Evolutionary conservation across 163 green algal genomes (phyloP).

Genomic region (Scenedesmus sp.): DNA sequence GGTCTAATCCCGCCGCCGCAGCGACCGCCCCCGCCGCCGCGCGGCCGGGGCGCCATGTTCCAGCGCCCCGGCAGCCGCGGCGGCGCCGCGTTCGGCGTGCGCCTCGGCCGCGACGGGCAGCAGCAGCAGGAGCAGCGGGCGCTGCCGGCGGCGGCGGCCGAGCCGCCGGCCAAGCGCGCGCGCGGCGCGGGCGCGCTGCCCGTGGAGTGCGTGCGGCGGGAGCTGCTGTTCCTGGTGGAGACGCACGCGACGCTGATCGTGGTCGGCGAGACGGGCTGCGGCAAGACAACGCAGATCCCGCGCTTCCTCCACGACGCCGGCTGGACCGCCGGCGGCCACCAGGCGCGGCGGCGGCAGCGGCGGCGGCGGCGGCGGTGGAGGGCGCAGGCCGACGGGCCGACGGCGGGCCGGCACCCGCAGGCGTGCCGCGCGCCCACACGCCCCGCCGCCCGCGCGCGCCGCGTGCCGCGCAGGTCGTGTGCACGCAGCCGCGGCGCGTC

Average conservation of each 20-base stretch:
- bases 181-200: slow-evolving; percentile 37
- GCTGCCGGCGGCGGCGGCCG: neutral
- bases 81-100: slow-evolving; percentile 38
- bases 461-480: slow-evolving; percentile 72
- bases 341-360: slow-evolving; percentile 19
- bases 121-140: slow-evolving; percentile 15
- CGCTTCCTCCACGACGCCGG: slow-evolving; percentile 83
- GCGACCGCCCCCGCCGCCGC: no score
- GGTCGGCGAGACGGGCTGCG: slow-evolving; percentile 84
- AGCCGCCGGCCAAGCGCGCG: neutral
- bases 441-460: neutral
- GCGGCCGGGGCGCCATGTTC: slow-evolving; percentile 44
- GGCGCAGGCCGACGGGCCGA: no score
- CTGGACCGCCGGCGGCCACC: slow-evolving; percentile 59
- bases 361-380: neutral
- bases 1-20: no score
- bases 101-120: neutral
- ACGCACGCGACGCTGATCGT: slow-evolving; percentile 64
- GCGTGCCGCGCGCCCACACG: neutral
- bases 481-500: slow-evolving; percentile 96
- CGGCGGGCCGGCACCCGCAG: no score
- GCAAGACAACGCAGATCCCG: slow-evolving; percentile 90
- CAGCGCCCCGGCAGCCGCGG: slow-evolving; percentile 39
- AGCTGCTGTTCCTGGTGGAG: slow-evolving; percentile 69
- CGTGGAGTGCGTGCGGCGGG: slow-evolving; percentile 26